phyloP scores from a whole-genome alignment of 257 asterid genomes.

The Cinchona pubescens region DNA sequence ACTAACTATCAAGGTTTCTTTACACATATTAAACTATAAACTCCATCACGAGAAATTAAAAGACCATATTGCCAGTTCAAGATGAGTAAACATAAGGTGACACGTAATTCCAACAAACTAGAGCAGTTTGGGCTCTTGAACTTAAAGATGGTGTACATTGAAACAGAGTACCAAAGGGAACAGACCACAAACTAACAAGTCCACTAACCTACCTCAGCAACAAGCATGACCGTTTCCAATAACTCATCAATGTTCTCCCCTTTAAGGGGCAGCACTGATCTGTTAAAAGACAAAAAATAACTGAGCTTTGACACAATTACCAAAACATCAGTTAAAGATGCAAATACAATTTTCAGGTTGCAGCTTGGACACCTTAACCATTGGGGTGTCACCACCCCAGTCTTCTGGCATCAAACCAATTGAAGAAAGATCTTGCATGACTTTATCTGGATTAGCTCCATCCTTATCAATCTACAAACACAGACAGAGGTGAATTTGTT shows the following conservation, averaged over 20 bases:
- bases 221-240: slow-evolving; percentile 94
- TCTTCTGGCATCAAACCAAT: slow-evolving; percentile 96
- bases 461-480: slow-evolving; percentile 74
- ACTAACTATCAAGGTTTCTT: neutral
- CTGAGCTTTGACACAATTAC: slow-evolving; percentile 25
- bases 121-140: neutral
- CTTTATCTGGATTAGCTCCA: slow-evolving; percentile 89
- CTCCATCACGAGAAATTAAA: neutral
- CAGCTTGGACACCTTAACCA: slow-evolving; percentile 70
- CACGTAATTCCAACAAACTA: neutral
- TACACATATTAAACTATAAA: neutral
- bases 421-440: slow-evolving; percentile 85
- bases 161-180: slow-evolving; percentile 2
- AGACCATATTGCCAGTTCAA: neutral
- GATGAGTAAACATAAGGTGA: neutral
- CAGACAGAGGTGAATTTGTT: slow-evolving; percentile 11
- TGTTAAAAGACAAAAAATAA: slow-evolving; percentile 33
- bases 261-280: slow-evolving; percentile 97
- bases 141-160: neutral
- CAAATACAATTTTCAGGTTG: slow-evolving; percentile 19
- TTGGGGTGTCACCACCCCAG: slow-evolving; percentile 92
- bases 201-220: slow-evolving; percentile 76
- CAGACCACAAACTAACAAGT: slow-evolving; percentile 11
- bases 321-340: slow-evolving; percentile 3
- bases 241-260: slow-evolving; percentile 92